Base-by-base conservation (phyloP, 2,329 filamentous ascomycete species). In the Scedosporium minutisporum region DNA sequence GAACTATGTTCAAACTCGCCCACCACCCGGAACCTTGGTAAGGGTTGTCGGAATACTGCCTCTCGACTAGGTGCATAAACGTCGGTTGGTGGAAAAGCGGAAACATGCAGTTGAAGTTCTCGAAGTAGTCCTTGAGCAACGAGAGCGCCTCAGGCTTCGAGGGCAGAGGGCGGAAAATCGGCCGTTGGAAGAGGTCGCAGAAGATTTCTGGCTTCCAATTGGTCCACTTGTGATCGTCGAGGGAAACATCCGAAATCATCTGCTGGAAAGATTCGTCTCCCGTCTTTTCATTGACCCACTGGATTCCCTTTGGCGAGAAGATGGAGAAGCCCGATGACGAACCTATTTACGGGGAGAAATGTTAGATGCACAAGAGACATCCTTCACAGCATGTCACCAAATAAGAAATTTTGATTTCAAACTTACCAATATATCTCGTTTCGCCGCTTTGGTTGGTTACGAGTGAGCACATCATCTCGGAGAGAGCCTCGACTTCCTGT, bases 101-200 rank as follows among this genome's bases (percentile, higher is more conserved):
- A 71, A 97, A 96, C 84, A 97, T 93, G 84, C 91, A 95, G 78
- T 99, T 99, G 82, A 99, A 97, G 76, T 97, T 97, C 70, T 96
- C 91, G 68, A 99, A 99, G 71, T 89, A 99, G 74, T 99, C 95
- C 74, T 89, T 91, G 65, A 97, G 84, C 44, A 97, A 78, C 1
- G 91, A 96, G 65, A 96, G 74, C 0, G 92, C 91, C 75, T 97
- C 93, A n/a, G 87, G 81, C 74, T 96, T 96, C 0, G 90, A 81
- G 2, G 95, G 95, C 38, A 97, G 75, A 16, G 87, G 88, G 65
- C 89, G 88, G 79, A 93, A 97, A 29, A 96, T 83, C 16, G 88
- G 87, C 44, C 93, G 87, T 61, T 87, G 86, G 76, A 97, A 97
- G 21, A 99, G 84, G 72, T 97, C 93, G 59, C 89, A 86, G 74